phyloP scores from a whole-genome alignment of 1,139 yeast species.

The Lodderomyces parapsilosis region DNA sequence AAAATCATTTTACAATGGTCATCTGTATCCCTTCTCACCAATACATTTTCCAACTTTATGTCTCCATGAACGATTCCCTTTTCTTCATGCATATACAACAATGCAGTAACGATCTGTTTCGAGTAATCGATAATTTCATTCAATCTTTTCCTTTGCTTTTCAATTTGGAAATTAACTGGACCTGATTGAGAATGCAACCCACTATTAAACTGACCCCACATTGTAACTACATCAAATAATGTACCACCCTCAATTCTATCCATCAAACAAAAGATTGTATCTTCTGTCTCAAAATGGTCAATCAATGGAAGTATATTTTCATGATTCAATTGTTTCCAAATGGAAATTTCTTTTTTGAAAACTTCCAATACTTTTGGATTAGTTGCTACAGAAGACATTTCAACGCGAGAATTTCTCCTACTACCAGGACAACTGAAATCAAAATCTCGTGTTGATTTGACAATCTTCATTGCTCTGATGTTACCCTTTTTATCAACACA shows the following conservation, averaged over 20 bases:
- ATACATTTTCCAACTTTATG: constrained; percentile 80
- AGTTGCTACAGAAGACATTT: constrained; percentile 5
- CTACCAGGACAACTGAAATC: constrained; percentile 1
- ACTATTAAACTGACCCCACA: constrained; percentile 54
- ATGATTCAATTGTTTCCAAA: constrained; percentile 62
- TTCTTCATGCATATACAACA: constrained; percentile 66
- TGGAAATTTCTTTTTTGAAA: constrained; percentile 66
- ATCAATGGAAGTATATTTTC: constrained; percentile 62
- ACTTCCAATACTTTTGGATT: constrained; percentile 41
- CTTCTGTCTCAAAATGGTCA: constrained; percentile 59
- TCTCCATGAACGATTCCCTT: constrained; percentile 84
- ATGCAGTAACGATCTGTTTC: constrained; percentile 58
- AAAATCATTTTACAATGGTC: constrained; percentile 40
- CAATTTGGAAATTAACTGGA: constrained; percentile 31
- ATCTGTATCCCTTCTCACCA: constrained; percentile 43
- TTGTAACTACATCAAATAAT: constrained; percentile 68
- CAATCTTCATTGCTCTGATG: constrained; percentile 74
- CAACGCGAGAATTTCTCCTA: constrained; percentile 10
- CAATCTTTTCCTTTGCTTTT: constrained; percentile 25
- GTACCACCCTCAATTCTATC: constrained; percentile 78
- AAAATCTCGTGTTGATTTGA: constrained; percentile 47
- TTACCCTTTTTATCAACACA: constrained; percentile 48
- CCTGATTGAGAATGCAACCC: constrained; percentile 29
- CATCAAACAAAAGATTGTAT: constrained; percentile 71
- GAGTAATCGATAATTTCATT: constrained; percentile 18